Evolutionary conservation across 2,329 filamentous ascomycete species (phyloP).

Genomic region (Emmonsia crescens): DNA sequence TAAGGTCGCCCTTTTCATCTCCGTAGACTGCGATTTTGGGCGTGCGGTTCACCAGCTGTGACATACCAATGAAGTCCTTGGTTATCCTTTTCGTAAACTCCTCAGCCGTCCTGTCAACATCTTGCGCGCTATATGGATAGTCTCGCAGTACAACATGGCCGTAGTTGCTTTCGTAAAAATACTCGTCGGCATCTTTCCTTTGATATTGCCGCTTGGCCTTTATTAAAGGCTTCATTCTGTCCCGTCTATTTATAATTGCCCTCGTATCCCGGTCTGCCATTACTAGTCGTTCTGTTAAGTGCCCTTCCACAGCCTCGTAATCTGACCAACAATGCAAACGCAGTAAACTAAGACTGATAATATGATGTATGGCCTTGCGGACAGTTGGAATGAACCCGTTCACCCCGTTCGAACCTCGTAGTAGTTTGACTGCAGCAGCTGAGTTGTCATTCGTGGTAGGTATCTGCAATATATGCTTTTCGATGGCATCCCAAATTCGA

Average conservation of each 20-base stretch:
- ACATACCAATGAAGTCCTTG: constrained; percentile 15
- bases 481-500: constrained; percentile 23
- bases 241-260: constrained; percentile 15
- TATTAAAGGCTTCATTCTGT: constrained; percentile 7
- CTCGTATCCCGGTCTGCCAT: constrained; percentile 17
- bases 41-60: constrained; percentile 8
- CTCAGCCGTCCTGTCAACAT: constrained; percentile 14
- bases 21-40: constrained; percentile 8
- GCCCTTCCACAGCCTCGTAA: constrained; percentile 15
- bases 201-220: constrained; percentile 1
- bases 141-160: constrained; percentile 14
- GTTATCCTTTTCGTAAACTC: constrained; percentile 17
- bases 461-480: constrained; percentile 22
- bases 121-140: constrained; percentile 21
- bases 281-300: constrained; percentile 11
- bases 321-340: constrained; percentile 24
- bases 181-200: constrained; percentile 10
- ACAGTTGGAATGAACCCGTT: constrained; percentile 22
- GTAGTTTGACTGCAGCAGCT: constrained; percentile 10
- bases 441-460: neutral
- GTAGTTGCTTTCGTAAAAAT: constrained; percentile 18
- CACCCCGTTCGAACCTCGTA: constrained; percentile 20
- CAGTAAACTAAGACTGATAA: constrained; percentile 22
- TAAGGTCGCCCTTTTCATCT: constrained; percentile 8
- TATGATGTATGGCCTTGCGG: constrained; percentile 20